Conservation (phyloP, 176 grass and related monocot genomes). For the Panicum miliaceum region DNA sequence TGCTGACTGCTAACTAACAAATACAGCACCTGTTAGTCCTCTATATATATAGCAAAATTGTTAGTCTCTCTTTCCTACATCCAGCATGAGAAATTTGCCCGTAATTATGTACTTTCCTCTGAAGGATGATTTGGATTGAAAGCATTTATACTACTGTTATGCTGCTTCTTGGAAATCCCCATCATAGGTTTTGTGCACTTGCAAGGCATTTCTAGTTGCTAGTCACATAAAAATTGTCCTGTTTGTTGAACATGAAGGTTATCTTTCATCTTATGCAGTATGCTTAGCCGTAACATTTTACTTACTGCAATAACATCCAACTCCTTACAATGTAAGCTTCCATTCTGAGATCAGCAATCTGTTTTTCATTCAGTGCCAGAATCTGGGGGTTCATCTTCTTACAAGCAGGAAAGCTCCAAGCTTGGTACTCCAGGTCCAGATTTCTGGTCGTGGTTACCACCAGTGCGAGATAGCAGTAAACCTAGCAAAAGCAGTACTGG, state of each 20-base stretch:
- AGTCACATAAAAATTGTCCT: background rate
- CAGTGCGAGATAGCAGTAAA: conserved; percentile 50
- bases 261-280: conserved; percentile 1
- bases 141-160: conserved; percentile 3
- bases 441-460: conserved; percentile 99
- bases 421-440: conserved; percentile 82
- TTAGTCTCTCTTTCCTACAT: background rate
- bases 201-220: conserved; percentile 1
- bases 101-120: background rate
- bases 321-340: conserved; percentile 9
- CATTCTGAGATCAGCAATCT: conserved; percentile 32
- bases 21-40: background rate
- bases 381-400: conserved; percentile 37
- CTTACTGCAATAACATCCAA: background rate
- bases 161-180: background rate
- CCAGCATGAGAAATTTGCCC: background rate
- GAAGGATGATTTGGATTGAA: background rate
- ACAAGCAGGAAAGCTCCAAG: conserved; percentile 45
- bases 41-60: background rate
- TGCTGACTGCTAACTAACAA: background rate
- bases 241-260: background rate
- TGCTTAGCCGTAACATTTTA: conserved; percentile 15
- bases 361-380: conserved; percentile 44
- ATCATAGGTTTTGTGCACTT: background rate
- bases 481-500: conserved; percentile 36